phyloP scores from a whole-genome alignment of 2,329 filamentous ascomycete genomes.

The Epichloe typhina region DNA sequence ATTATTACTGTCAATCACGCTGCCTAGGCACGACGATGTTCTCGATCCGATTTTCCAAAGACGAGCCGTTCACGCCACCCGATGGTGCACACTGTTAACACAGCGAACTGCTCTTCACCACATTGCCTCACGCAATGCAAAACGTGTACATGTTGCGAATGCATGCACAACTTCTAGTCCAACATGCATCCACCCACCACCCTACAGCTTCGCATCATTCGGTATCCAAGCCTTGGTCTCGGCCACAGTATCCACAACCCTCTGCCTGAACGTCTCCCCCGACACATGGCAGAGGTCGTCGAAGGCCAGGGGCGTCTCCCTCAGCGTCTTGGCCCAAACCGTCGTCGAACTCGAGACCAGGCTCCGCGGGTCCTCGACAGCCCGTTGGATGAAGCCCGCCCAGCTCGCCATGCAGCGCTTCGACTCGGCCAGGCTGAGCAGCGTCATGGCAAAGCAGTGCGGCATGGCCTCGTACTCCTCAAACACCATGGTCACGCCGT shows the following conservation, averaged over 20 bases:
- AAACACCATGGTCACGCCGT: constrained; percentile 49
- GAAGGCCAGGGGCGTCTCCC: constrained; percentile 33
- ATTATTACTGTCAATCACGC: no score
- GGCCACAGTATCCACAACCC: constrained; percentile 20
- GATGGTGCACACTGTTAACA: no score
- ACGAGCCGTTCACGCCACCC: no score
- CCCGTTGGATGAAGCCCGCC: constrained; percentile 39
- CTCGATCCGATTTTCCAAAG: no score
- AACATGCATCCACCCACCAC: background rate
- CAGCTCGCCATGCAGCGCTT: constrained; percentile 41
- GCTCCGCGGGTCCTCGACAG: constrained; percentile 20
- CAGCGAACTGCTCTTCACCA: no score
- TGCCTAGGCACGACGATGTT: no score
- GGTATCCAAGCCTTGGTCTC: constrained; percentile 7
- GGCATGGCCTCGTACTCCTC: constrained; percentile 74
- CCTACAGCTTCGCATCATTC: constrained; percentile 18
- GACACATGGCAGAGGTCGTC: constrained; percentile 28
- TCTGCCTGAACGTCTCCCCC: constrained; percentile 28
- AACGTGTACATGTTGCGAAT: no score
- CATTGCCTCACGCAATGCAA: no score
- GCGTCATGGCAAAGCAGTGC: constrained; percentile 53
- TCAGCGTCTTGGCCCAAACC: constrained; percentile 37
- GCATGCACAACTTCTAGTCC: no score
- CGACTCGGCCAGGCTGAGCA: constrained; percentile 32
- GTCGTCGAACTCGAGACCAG: constrained; percentile 28